These are phyloP conservation scores for Euphorbia tirucalli DNA, from an alignment of 345 rosid genomes.

Conservation along the genomic window DNA sequence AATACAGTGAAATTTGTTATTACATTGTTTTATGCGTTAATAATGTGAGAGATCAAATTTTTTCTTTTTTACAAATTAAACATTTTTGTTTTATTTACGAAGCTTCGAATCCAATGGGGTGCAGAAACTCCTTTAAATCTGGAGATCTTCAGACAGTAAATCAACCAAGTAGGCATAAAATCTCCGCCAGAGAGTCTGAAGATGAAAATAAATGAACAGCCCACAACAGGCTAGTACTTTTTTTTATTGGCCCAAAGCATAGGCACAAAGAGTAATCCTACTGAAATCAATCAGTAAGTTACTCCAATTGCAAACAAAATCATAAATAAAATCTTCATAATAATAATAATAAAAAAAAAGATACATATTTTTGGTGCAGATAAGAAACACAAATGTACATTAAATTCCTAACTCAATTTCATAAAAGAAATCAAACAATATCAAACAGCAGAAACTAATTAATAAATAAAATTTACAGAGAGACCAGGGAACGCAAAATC, in stretches of 20 bases:
- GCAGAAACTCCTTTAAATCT: too few relatives aligned
- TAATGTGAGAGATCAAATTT: too few relatives aligned
- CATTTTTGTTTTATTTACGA: too few relatives aligned
- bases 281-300: neutral
- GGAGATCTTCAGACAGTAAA: too few relatives aligned
- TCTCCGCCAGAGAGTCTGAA: neutral
- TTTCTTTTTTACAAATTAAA: too few relatives aligned
- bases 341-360: constrained; percentile 17
- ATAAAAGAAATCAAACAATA: constrained; percentile 40
- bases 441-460: constrained; percentile 33
- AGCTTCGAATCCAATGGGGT: too few relatives aligned
- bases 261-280: neutral
- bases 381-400: constrained; percentile 20
- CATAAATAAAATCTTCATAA: constrained; percentile 16
- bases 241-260: neutral
- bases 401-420: constrained; percentile 23
- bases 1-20: too few relatives aligned
- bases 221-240: too few relatives aligned
- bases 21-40: too few relatives aligned
- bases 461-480: too few relatives aligned
- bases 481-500: too few relatives aligned
- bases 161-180: neutral
- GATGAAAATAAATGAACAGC: neutral
- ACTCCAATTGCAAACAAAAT: constrained; percentile 10
- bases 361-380: constrained; percentile 6